These are phyloP conservation scores for Raphanus raphanistrum DNA, from an alignment of 345 rosid genomes.

Conservation along the genomic window DNA sequence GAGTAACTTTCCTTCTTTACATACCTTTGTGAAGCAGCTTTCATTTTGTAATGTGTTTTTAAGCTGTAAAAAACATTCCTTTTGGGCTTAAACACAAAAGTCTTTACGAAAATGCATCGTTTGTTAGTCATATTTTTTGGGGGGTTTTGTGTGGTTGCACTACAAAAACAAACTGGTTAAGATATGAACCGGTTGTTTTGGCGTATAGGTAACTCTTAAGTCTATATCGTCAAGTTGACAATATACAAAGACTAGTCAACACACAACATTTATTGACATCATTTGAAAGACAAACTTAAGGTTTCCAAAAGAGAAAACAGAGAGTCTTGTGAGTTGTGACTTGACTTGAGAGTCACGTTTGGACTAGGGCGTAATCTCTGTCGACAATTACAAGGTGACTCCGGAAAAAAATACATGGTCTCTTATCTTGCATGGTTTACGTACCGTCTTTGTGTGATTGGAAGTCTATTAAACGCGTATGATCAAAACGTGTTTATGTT, in stretches of 20 bases:
- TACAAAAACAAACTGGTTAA: neutral
- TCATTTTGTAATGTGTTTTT: neutral
- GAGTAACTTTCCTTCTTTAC: neutral
- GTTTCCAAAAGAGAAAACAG: neutral
- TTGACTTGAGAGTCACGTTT: too few species aligned
- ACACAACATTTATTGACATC: neutral
- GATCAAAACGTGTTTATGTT: too few species aligned
- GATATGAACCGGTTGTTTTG: neutral
- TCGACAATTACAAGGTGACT: neutral
- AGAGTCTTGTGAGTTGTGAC: neutral
- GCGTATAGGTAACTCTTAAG: neutral
- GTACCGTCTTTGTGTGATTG: too few species aligned
- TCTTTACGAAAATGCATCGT: neutral
- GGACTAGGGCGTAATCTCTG: neutral
- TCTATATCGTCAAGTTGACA: too few species aligned
- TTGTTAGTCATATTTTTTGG: neutral
- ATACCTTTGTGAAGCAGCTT: neutral
- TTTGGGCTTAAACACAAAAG: neutral
- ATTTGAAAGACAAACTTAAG: neutral
- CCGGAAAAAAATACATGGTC: neutral
- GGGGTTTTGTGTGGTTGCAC: neutral
- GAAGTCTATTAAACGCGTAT: neutral
- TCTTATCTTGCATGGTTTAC: too few species aligned
- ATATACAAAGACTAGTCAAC: neutral
- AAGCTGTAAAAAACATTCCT: too few species aligned